Evolutionary conservation across 331 rosid species (phyloP).

Genomic region (Acacia concinna): DNA sequence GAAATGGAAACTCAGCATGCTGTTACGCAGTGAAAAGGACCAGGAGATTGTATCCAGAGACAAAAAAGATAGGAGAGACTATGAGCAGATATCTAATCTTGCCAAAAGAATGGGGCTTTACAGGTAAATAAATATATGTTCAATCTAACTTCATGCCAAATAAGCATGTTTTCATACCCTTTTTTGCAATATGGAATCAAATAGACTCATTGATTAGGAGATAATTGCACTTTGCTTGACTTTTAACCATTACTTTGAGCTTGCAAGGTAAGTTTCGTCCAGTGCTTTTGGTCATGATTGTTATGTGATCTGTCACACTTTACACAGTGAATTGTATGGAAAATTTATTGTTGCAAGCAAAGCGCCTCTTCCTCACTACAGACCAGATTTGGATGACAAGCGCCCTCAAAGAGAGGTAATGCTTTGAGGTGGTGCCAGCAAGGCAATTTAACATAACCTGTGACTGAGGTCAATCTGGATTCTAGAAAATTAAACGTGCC

Average conservation of each 20-base stretch:
- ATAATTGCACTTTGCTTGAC: slow-evolving; percentile 5
- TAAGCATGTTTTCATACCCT: not conserved
- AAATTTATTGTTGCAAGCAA: slow-evolving; percentile 94
- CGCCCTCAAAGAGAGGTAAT: slow-evolving; percentile 97
- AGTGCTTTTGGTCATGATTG: slow-evolving; percentile 17
- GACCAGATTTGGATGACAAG: slow-evolving; percentile 97
- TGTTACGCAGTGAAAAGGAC: slow-evolving; percentile 76
- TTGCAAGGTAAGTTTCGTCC: slow-evolving; percentile 6
- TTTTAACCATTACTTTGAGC: slow-evolving; percentile 6
- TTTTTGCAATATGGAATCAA: not conserved
- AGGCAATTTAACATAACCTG: slow-evolving; percentile 21
- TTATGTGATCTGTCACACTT: slow-evolving; percentile 26
- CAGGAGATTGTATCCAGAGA: slow-evolving; percentile 90
- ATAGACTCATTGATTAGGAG: slow-evolving; percentile 10
- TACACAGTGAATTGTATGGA: slow-evolving; percentile 71
- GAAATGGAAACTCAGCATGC: slow-evolving; percentile 97
- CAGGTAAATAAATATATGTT: slow-evolving; percentile 48
- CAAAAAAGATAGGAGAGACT: slow-evolving; percentile 89
- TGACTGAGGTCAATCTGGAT: slow-evolving; percentile 25
- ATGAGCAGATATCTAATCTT: slow-evolving; percentile 90
- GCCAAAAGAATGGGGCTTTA: slow-evolving; percentile 91
- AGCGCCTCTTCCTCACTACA: slow-evolving; percentile 95
- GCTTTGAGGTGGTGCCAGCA: slow-evolving; percentile 3
- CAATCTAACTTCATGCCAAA: too few relatives aligned
- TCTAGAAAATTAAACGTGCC: slow-evolving; percentile 23